Evolutionary conservation across 164 flowering plant species (phyloP).

Genomic region (Annona cherimola): DNA sequence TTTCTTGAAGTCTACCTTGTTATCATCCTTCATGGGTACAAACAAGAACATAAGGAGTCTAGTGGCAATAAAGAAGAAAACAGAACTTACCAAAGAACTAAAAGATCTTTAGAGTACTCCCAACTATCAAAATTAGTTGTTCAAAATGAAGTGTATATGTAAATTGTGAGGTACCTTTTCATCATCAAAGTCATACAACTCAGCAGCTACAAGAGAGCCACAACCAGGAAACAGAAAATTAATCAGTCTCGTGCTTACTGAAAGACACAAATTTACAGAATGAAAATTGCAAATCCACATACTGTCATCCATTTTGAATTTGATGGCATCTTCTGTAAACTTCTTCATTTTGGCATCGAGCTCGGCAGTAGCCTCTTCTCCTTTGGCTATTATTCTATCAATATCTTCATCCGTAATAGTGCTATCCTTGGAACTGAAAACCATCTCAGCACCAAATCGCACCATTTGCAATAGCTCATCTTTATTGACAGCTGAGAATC

Average conservation of each 20-base stretch:
- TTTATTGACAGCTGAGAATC: conserved; percentile 84
- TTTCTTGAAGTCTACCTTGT: conserved; percentile 91
- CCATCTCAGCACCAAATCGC: conserved; percentile 99
- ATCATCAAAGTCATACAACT: conserved; percentile 88
- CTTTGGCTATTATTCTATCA: conserved; percentile 96
- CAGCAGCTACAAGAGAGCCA: conserved; percentile 70
- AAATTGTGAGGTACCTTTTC: conserved; percentile 52
- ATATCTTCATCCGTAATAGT: conserved; percentile 98
- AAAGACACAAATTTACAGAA: background rate
- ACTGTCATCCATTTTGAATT: conserved; percentile 99
- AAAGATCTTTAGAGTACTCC: background rate
- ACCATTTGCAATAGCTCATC: conserved; percentile 99
- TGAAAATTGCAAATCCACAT: conserved; percentile 26
- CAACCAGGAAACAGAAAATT: background rate
- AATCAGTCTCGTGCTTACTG: background rate
- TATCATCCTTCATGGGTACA: conserved; percentile 49
- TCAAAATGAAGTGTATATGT: background rate
- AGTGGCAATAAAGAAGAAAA: background rate
- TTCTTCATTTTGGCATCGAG: conserved; percentile 99
- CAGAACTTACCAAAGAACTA: background rate
- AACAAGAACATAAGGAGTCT: conserved; percentile 2
- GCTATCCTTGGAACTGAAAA: conserved; percentile 97
- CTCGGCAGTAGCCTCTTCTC: conserved; percentile 99
- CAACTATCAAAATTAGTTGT: background rate
- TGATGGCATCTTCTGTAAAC: conserved; percentile 98